A percentile compares a stretch with the other conserved stretches of the same genome.
Evolutionary conservation across 78 protist genomes (phyloP).

Genomic region (Dictyostelium firmibasis): DNA sequence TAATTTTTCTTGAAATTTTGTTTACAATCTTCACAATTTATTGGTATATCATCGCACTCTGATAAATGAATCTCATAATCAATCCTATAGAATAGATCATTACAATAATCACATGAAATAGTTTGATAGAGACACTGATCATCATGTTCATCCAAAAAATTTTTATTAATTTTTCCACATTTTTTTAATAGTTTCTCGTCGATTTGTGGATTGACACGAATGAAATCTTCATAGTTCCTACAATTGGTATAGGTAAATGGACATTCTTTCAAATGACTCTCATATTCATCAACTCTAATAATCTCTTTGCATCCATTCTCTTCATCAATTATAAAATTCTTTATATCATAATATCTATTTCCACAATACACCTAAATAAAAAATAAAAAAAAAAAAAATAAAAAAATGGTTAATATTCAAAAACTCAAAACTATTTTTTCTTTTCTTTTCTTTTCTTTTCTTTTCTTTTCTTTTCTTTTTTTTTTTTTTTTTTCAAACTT

Average conservation of each 20-base stretch:
- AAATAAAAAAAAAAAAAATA: no score
- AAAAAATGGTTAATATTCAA: no score
- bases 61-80: background rate
- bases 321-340: background rate
- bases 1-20: background rate
- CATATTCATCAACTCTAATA: background rate
- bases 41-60: background rate
- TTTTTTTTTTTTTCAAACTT: background rate
- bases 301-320: background rate
- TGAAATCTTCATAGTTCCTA: background rate
- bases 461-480: no score
- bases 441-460: no score
- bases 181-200: background rate
- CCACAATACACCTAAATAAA: background rate
- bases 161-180: background rate
- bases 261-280: background rate
- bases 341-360: background rate
- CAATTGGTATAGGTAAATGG: background rate
- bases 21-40: background rate
- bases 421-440: no score
- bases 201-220: background rate
- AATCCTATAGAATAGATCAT: background rate
- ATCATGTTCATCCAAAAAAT: background rate
- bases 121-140: background rate
- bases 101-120: background rate